Evolutionary conservation across 2,329 filamentous ascomycete species (phyloP).

Genomic region (Saccharata proteae): DNA sequence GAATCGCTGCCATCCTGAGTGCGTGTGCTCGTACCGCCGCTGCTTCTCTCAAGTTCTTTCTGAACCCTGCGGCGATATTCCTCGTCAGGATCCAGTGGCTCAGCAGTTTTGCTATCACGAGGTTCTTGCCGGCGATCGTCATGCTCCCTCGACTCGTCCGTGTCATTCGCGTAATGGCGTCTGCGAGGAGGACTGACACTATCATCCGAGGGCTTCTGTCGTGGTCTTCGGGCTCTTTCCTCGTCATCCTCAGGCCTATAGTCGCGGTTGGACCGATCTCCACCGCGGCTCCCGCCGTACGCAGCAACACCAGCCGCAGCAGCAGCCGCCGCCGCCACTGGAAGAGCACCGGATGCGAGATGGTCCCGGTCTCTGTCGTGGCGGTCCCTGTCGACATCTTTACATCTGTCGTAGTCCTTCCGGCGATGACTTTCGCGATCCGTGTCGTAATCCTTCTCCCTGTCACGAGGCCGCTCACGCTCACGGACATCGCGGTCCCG

Average conservation of each 20-base stretch:
- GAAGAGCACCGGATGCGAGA: constrained; percentile 9
- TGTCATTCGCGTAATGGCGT: constrained; percentile 23
- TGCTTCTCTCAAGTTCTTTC: constrained; percentile 28
- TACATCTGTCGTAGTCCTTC: constrained; percentile 10
- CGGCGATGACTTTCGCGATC: constrained; percentile 10
- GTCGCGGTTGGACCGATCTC: constrained; percentile 2
- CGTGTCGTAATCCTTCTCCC: constrained; percentile 8
- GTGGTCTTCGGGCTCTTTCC: constrained; percentile 14
- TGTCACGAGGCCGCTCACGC: constrained; percentile 8
- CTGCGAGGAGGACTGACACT: constrained; percentile 19
- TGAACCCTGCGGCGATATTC: constrained; percentile 38
- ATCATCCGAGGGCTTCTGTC: constrained; percentile 19
- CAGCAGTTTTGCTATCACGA: constrained; percentile 14
- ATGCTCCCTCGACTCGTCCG: constrained; percentile 14
- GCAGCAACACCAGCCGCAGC: constrained; percentile 16
- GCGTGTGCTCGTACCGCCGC: constrained; percentile 12
- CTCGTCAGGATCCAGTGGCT: constrained; percentile 34
- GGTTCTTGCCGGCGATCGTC: constrained; percentile 21
- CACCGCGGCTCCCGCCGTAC: constrained; percentile 9
- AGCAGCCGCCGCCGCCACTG: constrained; percentile 12
- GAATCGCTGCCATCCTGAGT: constrained; percentile 20
- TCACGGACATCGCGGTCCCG: constrained; percentile 8
- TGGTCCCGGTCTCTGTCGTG: constrained; percentile 9
- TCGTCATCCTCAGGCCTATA: constrained; percentile 13
- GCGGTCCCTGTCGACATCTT: constrained; percentile 20